phyloP scores from a whole-genome alignment of 345 rosid genomes.

The Euphorbia lathyris region DNA sequence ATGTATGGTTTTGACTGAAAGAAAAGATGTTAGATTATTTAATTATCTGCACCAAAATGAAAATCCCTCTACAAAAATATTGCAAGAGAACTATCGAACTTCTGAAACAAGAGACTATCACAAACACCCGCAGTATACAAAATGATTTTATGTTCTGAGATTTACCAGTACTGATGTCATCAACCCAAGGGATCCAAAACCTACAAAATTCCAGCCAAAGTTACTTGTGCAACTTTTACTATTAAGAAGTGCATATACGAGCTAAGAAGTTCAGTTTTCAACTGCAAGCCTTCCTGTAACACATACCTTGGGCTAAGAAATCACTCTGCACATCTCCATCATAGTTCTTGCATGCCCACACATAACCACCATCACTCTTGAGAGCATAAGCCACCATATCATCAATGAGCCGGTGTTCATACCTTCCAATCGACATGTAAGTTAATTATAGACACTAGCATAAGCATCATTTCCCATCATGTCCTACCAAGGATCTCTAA shows the following conservation, averaged over 20 bases:
- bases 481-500: background rate
- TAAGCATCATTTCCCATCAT: background rate
- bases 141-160: slow-evolving; percentile 1
- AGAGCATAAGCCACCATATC: slow-evolving; percentile 99
- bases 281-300: background rate
- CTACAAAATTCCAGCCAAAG: slow-evolving; percentile 32
- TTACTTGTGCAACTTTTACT: background rate
- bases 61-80: too few species aligned
- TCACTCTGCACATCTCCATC: slow-evolving; percentile 99
- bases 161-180: slow-evolving; percentile 97
- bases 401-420: slow-evolving; percentile 98
- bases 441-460: background rate
- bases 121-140: background rate
- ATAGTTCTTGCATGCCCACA: slow-evolving; percentile 99
- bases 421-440: slow-evolving; percentile 49
- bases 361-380: slow-evolving; percentile 97
- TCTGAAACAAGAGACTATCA: too few species aligned
- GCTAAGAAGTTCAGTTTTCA: background rate
- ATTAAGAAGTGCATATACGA: background rate
- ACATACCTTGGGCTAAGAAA: slow-evolving; percentile 92
- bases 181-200: slow-evolving; percentile 97
- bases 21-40: too few species aligned
- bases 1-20: too few species aligned
- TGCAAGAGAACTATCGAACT: too few species aligned
- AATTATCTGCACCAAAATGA: too few species aligned